phyloP scores from a whole-genome alignment of 208 protist species.

The Trichomonas tenax region DNA sequence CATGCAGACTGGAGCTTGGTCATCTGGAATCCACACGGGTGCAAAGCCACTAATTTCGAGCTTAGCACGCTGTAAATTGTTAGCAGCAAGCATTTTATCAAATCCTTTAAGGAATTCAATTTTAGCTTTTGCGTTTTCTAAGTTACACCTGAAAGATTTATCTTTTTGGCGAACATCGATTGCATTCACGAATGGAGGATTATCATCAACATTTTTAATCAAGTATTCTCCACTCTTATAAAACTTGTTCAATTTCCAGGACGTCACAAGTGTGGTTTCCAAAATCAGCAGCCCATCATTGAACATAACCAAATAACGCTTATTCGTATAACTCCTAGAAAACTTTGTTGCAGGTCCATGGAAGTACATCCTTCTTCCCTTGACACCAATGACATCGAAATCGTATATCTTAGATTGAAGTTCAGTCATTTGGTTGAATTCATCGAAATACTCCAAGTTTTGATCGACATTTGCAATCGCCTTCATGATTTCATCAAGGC shows the following conservation, averaged over 20 bases:
- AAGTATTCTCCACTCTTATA: background rate
- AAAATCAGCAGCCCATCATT: background rate
- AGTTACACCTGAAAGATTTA: background rate
- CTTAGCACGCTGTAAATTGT: background rate
- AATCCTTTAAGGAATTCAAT: background rate
- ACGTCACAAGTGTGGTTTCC: background rate
- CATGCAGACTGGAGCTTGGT: background rate
- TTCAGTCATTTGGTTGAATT: background rate
- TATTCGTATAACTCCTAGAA: background rate
- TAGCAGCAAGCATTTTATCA: background rate
- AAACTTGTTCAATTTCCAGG: background rate
- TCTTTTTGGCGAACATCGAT: background rate
- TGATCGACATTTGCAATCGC: conserved; percentile 22
- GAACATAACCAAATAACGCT: background rate
- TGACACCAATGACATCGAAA: background rate
- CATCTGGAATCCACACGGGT: conserved; percentile 14
- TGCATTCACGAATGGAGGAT: background rate
- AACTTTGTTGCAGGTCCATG: background rate
- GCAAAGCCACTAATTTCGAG: background rate
- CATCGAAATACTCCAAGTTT: background rate
- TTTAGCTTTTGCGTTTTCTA: background rate
- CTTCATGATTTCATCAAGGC: background rate
- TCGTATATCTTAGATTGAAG: background rate
- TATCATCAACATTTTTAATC: background rate
- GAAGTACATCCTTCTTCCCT: background rate